phyloP scores from a whole-genome alignment of 305 asterid species.

The Nicotiana rustica region DNA sequence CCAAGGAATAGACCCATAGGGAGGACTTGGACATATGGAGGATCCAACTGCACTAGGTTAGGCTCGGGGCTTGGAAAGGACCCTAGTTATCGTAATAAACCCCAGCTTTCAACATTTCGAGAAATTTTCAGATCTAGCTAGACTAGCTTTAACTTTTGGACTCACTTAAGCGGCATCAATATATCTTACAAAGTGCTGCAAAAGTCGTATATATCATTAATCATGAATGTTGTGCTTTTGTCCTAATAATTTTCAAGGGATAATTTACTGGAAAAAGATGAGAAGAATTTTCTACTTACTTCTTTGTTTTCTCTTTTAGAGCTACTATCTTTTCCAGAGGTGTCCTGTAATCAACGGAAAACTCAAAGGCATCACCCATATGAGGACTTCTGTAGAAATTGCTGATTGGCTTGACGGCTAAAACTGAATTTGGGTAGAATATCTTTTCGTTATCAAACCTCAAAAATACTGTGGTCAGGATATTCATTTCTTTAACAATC shows the following conservation, averaged over 20 bases:
- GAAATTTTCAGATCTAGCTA: slow-evolving; percentile 10
- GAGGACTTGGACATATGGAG: background rate
- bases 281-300: slow-evolving; percentile 52
- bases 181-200: background rate
- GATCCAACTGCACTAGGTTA: background rate
- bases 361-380: slow-evolving; percentile 78
- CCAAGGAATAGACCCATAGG: background rate
- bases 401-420: slow-evolving; percentile 82
- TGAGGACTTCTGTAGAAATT: slow-evolving; percentile 91
- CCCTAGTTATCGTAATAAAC: slow-evolving; percentile 5
- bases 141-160: background rate
- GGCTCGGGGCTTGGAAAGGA: background rate
- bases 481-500: slow-evolving; percentile 92
- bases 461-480: slow-evolving; percentile 75
- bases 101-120: background rate
- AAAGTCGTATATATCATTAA: background rate
- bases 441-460: slow-evolving; percentile 68
- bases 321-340: slow-evolving; percentile 76
- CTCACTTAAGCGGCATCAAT: background rate
- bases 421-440: slow-evolving; percentile 77
- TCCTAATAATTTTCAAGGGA: slow-evolving; percentile 19
- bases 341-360: slow-evolving; percentile 80
- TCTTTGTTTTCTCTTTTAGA: slow-evolving; percentile 67
- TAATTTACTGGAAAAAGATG: background rate
- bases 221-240: background rate